These are phyloP conservation scores for Skeletonema tropicum DNA, from an alignment of 108 stramenopile genomes.

Conservation along the genomic window DNA sequence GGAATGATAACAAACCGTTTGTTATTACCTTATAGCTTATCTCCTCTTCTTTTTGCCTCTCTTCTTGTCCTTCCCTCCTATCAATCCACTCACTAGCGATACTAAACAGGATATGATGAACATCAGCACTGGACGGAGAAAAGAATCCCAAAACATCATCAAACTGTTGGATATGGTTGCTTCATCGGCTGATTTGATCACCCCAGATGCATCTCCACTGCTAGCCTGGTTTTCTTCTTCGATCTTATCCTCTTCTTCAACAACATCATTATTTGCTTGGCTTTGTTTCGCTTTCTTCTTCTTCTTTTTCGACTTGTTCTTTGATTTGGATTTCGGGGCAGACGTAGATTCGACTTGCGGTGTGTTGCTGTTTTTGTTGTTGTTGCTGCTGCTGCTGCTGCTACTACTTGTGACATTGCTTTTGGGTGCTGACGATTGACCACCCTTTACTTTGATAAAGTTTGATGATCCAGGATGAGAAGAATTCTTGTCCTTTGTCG, in stretches of 20 bases:
- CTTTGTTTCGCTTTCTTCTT: conserved; percentile 35
- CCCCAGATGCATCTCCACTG: not conserved
- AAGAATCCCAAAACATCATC: conserved; percentile 15
- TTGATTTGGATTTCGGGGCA: conserved; percentile 1
- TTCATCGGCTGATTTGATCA: not conserved
- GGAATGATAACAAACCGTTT: not conserved
- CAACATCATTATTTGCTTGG: conserved; percentile 1
- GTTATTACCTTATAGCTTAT: not conserved
- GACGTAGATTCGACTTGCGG: not conserved
- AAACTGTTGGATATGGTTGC: conserved; percentile 35
- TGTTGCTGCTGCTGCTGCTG: no score
- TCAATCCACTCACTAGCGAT: conserved; percentile 21
- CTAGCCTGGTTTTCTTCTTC: not conserved
- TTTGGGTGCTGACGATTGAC: not conserved
- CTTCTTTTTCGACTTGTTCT: conserved; percentile 21
- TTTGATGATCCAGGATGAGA: conserved; percentile 1
- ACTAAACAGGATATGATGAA: conserved; percentile 13
- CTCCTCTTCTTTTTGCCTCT: conserved; percentile 16
- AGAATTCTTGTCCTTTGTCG: not conserved
- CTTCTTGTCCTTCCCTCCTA: conserved; percentile 9
- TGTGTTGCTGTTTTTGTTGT: no score
- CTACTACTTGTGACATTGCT: not conserved
- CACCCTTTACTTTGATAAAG: not conserved
- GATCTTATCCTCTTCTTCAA: no score
- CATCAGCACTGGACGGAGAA: conserved; percentile 22